Evolutionary conservation across 768 basidiomycete species (phyloP).

Genomic region (Crucibulum laeve): DNA sequence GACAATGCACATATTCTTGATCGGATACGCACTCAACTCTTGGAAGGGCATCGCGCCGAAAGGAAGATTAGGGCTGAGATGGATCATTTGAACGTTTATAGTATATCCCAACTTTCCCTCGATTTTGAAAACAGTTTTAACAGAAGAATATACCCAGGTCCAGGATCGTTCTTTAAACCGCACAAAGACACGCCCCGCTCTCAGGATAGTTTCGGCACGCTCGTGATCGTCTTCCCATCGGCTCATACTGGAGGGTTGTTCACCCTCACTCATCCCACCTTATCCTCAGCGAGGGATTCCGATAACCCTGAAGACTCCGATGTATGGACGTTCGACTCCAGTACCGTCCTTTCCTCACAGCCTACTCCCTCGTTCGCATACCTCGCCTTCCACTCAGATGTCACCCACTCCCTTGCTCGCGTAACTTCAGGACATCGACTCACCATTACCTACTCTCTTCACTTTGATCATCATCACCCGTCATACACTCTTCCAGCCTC

Average conservation of each 20-base stretch:
- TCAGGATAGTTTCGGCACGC: constrained; percentile 41
- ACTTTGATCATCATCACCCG: constrained; percentile 1
- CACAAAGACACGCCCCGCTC: constrained; percentile 41
- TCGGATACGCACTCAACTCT: too few relatives aligned
- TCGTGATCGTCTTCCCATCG: constrained; percentile 40
- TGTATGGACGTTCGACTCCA: constrained; percentile 31
- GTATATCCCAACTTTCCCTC: too few relatives aligned
- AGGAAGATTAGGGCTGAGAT: too few relatives aligned
- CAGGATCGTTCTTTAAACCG: constrained; percentile 39
- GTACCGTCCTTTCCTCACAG: constrained; percentile 4
- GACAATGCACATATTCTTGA: too few relatives aligned
- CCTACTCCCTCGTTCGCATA: constrained; percentile 16
- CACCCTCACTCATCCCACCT: constrained; percentile 18
- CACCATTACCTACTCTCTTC: constrained; percentile 43
- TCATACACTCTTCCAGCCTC: neutral
- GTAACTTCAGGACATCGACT: constrained; percentile 38
- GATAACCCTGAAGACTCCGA: too few relatives aligned
- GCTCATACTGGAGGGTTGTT: constrained; percentile 33
- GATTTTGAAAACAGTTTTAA: too few relatives aligned
- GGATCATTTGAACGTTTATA: too few relatives aligned
- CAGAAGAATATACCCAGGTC: too few relatives aligned
- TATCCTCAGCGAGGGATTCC: too few relatives aligned
- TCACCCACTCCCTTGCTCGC: constrained; percentile 40
- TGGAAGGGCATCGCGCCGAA: too few relatives aligned
- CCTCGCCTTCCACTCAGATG: constrained; percentile 38